Evolutionary conservation across 208 protist genomes (phyloP).

Genomic region (Trypanosoma cruzi): DNA sequence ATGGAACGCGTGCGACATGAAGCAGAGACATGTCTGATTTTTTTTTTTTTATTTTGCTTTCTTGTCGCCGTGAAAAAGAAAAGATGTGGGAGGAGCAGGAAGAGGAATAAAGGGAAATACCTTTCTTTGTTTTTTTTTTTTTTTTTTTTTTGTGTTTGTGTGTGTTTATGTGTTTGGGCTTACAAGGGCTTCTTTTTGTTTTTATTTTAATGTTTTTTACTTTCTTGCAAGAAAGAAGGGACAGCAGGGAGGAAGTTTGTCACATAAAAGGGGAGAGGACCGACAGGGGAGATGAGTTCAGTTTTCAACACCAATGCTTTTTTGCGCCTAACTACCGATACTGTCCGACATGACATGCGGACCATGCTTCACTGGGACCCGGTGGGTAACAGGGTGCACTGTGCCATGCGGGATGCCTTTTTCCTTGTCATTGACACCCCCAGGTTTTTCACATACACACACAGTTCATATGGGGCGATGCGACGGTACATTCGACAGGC

Average conservation of each 20-base stretch:
- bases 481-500: constrained; percentile 77
- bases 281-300: constrained; percentile 20
- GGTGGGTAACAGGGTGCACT: constrained; percentile 60
- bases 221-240: neutral
- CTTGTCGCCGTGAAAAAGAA: too few species aligned
- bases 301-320: constrained; percentile 15
- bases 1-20: too few species aligned
- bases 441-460: constrained; percentile 74
- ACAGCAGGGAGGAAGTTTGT: too few species aligned
- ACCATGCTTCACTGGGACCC: constrained; percentile 61
- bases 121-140: too few species aligned
- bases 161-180: neutral
- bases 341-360: constrained; percentile 48
- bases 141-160: neutral
- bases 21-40: too few species aligned
- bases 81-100: too few species aligned
- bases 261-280: constrained; percentile 3
- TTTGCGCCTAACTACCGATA: constrained; percentile 32
- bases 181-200: constrained; percentile 17
- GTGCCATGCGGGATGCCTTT: constrained; percentile 62
- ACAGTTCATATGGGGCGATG: constrained; percentile 80
- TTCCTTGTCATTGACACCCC: constrained; percentile 73
- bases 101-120: too few species aligned
- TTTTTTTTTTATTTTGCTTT: too few species aligned
- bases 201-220: neutral